Evolutionary conservation across 306 rosid species (phyloP).

Genomic region (Styphnolobium japonicum): DNA sequence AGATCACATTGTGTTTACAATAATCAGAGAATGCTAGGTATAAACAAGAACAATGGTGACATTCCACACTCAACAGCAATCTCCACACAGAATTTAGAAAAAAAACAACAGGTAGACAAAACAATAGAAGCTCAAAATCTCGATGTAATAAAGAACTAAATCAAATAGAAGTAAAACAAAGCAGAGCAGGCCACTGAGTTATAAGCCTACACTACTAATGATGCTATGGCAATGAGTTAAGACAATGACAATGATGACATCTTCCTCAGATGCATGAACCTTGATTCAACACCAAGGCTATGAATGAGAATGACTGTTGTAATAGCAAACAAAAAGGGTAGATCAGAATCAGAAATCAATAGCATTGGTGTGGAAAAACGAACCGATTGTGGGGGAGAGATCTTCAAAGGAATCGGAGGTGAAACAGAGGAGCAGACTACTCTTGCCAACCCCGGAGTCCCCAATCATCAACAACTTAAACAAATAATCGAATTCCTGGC

Average conservation of each 20-base stretch:
- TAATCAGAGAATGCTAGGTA: not conserved
- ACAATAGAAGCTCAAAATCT: not conserved
- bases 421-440: slow-evolving; percentile 90
- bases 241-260: not conserved
- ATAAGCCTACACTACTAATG: not conserved
- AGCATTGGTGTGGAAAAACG: not conserved
- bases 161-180: not conserved
- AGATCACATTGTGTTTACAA: not conserved
- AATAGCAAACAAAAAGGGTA: not conserved
- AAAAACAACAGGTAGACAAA: not conserved
- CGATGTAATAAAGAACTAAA: too few species aligned
- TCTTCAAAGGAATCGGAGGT: slow-evolving; percentile 77
- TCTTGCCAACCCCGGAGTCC: slow-evolving; percentile 93
- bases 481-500: slow-evolving; percentile 79
- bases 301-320: too few species aligned
- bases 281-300: not conserved
- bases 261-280: not conserved
- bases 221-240: not conserved
- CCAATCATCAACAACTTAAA: slow-evolving; percentile 93
- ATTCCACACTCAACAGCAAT: not conserved
- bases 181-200: not conserved
- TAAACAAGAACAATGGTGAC: not conserved
- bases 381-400: slow-evolving; percentile 90
- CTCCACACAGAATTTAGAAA: not conserved
- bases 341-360: not conserved